Base-by-base conservation (phyloP, 495 filamentous ascomycete species). In the Trypethelium eluteriae region DNA sequence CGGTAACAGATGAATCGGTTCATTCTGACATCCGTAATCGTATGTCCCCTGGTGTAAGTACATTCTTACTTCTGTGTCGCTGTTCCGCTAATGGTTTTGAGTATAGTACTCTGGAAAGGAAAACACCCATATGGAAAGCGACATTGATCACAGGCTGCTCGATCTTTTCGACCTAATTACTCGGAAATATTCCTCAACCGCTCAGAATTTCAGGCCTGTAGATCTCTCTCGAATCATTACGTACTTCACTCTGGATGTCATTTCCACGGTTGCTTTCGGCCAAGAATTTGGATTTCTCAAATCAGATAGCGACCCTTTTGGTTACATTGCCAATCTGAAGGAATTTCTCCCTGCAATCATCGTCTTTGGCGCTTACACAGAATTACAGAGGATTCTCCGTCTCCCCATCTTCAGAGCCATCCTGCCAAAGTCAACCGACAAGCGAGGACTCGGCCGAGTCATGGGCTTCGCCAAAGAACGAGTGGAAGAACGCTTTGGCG, bases 191-290 rank as follows among this genome's bases (percentile, higher is more conserved):
- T 64, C 73, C 53, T 74, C 70, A 3, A 70, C 73, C 7, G 67
- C 73, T 38, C 67, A 66, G 9, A 63, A 72, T 3, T 73, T 70
- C 61, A 65, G 67, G n/a, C 76, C 78, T 0, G 63, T 84, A 14
- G 81, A 85, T 66, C 74, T 84, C n/a, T 76, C 74, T 1, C 72
- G 49, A 2, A 72, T 80, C 25, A 72, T 76, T 1, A 73, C 78
- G 50, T 84, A 72, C 66, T 83, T 85, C 62, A 84, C 82, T 0
- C 68, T 84, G 5, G 84, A 86, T 65, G 68, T 80, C 2, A 80
- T 84, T 46, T 77, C 77, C 7, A 75, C 75, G 44, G 69, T 82
- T 6, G 78, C 86, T 70, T 82, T 80, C 63, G 72, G 88, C 66
- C 61, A 86, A 66, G 67, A 79, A 68, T 80, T 85, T 76, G 76